Percentiles rank a stretch among this genome's conserved stretches.
Conservation (phyloP, 352 stramenopile genomes). For the Pythium phragmiticola region DNA sequence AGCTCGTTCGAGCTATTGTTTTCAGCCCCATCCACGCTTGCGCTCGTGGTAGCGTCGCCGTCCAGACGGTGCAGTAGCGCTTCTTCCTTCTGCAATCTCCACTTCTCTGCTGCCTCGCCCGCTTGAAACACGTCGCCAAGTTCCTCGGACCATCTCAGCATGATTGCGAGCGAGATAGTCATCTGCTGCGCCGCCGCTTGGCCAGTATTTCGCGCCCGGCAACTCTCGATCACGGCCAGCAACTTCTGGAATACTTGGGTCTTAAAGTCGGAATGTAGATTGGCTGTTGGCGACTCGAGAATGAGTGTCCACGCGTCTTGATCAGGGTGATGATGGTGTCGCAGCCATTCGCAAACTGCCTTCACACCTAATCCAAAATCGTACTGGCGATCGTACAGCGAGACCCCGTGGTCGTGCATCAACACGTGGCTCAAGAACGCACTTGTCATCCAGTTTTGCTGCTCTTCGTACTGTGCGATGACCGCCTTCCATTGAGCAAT, state of each 20-base stretch:
- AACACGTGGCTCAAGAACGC: slow-evolving; percentile 46
- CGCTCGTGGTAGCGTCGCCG: slow-evolving; percentile 20
- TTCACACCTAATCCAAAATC: slow-evolving; percentile 60
- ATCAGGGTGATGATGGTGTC: slow-evolving; percentile 17
- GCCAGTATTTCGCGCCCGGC: slow-evolving; percentile 1
- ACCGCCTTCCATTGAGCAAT: slow-evolving; percentile 25
- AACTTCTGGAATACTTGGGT: slow-evolving; percentile 34
- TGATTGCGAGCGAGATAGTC: slow-evolving; percentile 22
- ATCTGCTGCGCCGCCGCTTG: slow-evolving; percentile 28
- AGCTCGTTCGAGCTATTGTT: background rate
- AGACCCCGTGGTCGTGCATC: slow-evolving; percentile 12
- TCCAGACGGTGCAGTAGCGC: slow-evolving; percentile 37
- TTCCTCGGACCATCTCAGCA: slow-evolving; percentile 17
- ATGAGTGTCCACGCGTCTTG: slow-evolving; percentile 16
- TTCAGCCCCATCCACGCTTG: background rate
- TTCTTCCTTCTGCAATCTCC: slow-evolving; percentile 40
- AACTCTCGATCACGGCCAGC: slow-evolving; percentile 31
- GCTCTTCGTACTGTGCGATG: slow-evolving; percentile 27
- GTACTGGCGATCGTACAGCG: slow-evolving; percentile 8
- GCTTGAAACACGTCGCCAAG: background rate
- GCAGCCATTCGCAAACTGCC: slow-evolving; percentile 37
- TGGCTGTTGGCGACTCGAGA: slow-evolving; percentile 27
- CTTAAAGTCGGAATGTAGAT: slow-evolving; percentile 21
- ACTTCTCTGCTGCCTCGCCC: slow-evolving; percentile 16
- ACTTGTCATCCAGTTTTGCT: slow-evolving; percentile 30